Conservation (phyloP, 2,329 filamentous ascomycete species). For the Aspergillus ochraceus region DNA sequence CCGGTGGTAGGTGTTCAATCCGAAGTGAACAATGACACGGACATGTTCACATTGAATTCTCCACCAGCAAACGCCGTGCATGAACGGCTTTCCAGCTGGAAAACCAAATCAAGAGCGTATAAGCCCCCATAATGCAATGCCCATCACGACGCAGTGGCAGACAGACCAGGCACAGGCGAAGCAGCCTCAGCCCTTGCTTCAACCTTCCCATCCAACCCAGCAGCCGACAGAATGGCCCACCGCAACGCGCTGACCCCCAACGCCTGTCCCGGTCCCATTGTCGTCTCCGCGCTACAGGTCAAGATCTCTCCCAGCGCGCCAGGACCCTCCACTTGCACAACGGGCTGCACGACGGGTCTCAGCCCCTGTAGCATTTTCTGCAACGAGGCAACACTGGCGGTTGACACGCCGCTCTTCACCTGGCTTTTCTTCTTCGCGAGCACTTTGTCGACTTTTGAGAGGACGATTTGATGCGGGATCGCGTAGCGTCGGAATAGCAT, state of each 20-base stretch:
- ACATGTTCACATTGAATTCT: no score
- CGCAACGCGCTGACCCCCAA: constrained; percentile 63
- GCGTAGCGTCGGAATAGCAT: constrained; percentile 55
- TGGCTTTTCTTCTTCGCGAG: constrained; percentile 37
- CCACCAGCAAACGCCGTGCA: no score
- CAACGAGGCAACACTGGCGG: constrained; percentile 34
- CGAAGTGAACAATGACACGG: no score
- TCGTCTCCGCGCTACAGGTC: constrained; percentile 56
- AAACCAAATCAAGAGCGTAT: background rate
- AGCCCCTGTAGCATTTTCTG: constrained; percentile 41
- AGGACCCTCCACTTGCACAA: constrained; percentile 39
- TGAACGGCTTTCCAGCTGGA: background rate
- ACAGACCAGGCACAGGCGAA: background rate
- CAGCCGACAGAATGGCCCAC: constrained; percentile 64
- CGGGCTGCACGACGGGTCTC: constrained; percentile 44
- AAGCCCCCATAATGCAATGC: background rate
- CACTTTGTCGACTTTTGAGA: constrained; percentile 66
- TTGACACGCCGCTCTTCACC: constrained; percentile 32
- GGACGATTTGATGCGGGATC: constrained; percentile 63
- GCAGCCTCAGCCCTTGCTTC: constrained; percentile 19
- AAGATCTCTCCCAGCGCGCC: constrained; percentile 60
- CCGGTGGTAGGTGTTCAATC: no score
- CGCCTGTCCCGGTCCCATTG: constrained; percentile 46
- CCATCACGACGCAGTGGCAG: constrained; percentile 5
- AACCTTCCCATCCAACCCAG: constrained; percentile 52